Conservation (phyloP, 1,284 basidiomycete species). For the Xerocomus nothofagi region DNA sequence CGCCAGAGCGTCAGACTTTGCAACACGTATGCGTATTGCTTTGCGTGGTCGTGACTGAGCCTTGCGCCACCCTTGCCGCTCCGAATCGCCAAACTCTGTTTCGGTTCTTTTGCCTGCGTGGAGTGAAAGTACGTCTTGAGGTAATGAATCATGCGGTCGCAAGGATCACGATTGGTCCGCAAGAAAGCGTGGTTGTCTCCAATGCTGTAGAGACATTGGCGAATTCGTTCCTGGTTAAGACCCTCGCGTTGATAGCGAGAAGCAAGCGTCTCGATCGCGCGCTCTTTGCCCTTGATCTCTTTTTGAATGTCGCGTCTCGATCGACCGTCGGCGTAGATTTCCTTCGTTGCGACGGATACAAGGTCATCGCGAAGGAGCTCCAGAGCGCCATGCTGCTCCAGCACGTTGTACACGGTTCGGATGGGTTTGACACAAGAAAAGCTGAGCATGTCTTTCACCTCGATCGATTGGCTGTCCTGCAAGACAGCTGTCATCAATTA, state of each 20-base stretch:
- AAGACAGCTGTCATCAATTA: conserved; percentile 5
- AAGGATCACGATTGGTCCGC: conserved; percentile 78
- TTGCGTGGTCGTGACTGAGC: conserved; percentile 76
- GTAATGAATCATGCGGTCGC: conserved; percentile 75
- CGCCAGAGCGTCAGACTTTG: conserved; percentile 83
- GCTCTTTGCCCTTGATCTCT: conserved; percentile 78
- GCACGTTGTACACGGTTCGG: conserved; percentile 64
- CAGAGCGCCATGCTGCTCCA: conserved; percentile 62
- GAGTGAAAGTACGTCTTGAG: conserved; percentile 76
- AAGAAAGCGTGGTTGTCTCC: conserved; percentile 85
- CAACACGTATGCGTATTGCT: conserved; percentile 78
- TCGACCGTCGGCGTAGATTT: conserved; percentile 72
- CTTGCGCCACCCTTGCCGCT: conserved; percentile 75
- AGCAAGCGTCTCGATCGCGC: conserved; percentile 72
- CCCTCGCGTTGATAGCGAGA: conserved; percentile 56
- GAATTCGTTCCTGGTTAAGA: conserved; percentile 60
- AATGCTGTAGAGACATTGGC: conserved; percentile 80
- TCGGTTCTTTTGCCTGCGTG: conserved; percentile 58
- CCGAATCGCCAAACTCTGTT: conserved; percentile 69
- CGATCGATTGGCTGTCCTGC: conserved; percentile 75
- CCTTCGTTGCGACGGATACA: conserved; percentile 69
- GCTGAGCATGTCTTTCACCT: conserved; percentile 71
- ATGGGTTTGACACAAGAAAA: conserved; percentile 77
- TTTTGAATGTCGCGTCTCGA: conserved; percentile 71
- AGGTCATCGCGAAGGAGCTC: conserved; percentile 73